Evolutionary conservation across 2,329 filamentous ascomycete species (phyloP), one percentile per base, ranked within the genome.

Genomic region (Alternaria hordeiaustralica): DNA sequence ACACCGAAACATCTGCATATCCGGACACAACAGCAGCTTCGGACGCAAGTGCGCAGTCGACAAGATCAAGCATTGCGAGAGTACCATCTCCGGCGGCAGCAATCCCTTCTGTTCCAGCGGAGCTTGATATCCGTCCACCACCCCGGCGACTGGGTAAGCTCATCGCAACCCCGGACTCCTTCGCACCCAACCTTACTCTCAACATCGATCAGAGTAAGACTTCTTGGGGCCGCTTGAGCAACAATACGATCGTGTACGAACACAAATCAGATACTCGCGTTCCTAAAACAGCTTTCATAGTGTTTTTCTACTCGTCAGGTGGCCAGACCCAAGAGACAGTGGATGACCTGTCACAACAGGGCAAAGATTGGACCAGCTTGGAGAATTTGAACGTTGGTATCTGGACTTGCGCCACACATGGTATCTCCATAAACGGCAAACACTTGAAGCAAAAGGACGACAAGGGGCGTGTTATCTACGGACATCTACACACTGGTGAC

Each of bases 201-300:
- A 85, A 86, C 33, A 82, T 97, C 13, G 88, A 88, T 11, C 86
- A 88, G 44, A 88, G 89, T 4, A 81, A 92, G 68, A 88, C 90
- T 0, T 91, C 90, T 0, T 98, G 93, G 89, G 95, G 95, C 28
- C 89, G 95, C 25, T 87, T 87, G 0, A 82, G 81, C 1, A 83
- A 86, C 20, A 94, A 93, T 71, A 95, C 91, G 0, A 80, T 89
- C 28, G 83, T 89, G 3, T 92, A 94, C 72, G 80, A 86, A 1
- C 83, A 89, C 51, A 82, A 79, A 28, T 81, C 82, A 23, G 93
- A 97, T 68, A 86, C 84, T 3, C 90, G 89, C 15, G 88, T 98
- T 36, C 93, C 94, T 1, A 95, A 95, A 75, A 90, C 90, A 66
- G 93, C 92, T 1, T 88, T 97, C 70, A 90, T 92, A 72, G 83